Evolutionary conservation across 352 stramenopile species (phyloP).

Genomic region (Pythium plurisporium): DNA sequence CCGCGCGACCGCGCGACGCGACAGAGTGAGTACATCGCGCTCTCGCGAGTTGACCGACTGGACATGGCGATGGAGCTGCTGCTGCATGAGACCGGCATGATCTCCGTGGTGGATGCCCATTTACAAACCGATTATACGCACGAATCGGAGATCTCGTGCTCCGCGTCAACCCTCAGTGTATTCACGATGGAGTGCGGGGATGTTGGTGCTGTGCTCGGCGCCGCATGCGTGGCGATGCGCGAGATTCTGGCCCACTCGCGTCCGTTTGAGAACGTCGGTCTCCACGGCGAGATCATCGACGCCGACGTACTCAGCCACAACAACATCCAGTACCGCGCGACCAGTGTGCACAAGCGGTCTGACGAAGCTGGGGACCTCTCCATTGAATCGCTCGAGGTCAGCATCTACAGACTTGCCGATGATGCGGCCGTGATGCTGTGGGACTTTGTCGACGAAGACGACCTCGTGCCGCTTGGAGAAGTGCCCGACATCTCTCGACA

Average conservation of each 20-base stretch:
- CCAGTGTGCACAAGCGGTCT: conserved; percentile 11
- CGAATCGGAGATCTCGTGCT: conserved; percentile 12
- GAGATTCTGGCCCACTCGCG: conserved; percentile 28
- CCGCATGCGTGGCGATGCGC: conserved; percentile 25
- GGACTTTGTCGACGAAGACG: conserved; percentile 40
- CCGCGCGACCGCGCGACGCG: conserved; percentile 4
- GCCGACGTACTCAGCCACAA: conserved; percentile 12
- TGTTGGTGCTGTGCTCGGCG: conserved; percentile 20
- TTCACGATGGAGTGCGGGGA: conserved; percentile 34
- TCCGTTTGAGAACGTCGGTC: conserved; percentile 20
- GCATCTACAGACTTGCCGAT: conserved; percentile 27
- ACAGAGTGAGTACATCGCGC: conserved; percentile 22
- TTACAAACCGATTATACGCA: not conserved
- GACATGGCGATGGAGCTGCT: conserved; percentile 15
- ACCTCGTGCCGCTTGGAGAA: conserved; percentile 26
- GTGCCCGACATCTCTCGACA: conserved; percentile 31
- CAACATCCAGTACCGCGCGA: conserved; percentile 28
- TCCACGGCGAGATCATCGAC: conserved; percentile 18
- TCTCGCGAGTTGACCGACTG: conserved; percentile 15
- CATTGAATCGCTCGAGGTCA: conserved; percentile 22
- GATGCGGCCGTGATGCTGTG: conserved; percentile 34
- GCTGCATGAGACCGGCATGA: not conserved
- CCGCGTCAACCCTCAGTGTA: conserved; percentile 24
- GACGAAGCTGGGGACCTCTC: conserved; percentile 13
- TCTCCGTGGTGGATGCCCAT: not conserved